Evolutionary conservation across 345 rosid genomes (phyloP).

Genomic region (Brassica cretica): DNA sequence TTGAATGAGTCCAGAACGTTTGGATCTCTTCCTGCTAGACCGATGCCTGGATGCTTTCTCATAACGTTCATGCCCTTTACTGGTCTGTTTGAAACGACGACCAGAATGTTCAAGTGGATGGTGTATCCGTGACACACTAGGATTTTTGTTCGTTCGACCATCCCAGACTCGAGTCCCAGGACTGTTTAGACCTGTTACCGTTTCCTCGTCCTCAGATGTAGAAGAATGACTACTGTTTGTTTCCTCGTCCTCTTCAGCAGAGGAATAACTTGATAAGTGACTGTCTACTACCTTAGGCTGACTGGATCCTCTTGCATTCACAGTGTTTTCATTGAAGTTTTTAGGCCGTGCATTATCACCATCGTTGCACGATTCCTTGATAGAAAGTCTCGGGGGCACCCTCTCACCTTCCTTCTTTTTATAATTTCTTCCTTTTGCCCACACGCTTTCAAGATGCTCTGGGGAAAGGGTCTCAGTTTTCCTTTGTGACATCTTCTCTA

Average conservation of each 20-base stretch:
- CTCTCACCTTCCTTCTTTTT: slow-evolving; percentile 49
- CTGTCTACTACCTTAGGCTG: slow-evolving; percentile 40
- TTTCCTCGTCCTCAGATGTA: slow-evolving; percentile 88
- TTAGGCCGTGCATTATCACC: slow-evolving; percentile 38
- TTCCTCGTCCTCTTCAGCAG: slow-evolving; percentile 58
- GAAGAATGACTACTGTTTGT: slow-evolving; percentile 59
- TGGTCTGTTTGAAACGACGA: slow-evolving; percentile 39
- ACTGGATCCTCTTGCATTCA: slow-evolving; percentile 32
- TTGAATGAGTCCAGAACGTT: slow-evolving; percentile 68
- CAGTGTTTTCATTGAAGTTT: slow-evolving; percentile 24
- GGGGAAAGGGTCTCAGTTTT: slow-evolving; percentile 91
- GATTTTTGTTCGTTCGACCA: slow-evolving; percentile 78
- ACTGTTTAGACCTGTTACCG: slow-evolving; percentile 77
- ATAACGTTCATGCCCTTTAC: slow-evolving; percentile 54
- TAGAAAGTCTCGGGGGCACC: slow-evolving; percentile 31
- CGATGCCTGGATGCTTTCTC: slow-evolving; percentile 48
- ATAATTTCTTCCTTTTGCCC: slow-evolving; percentile 96
- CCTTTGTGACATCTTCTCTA: slow-evolving; percentile 79
- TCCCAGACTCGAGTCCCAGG: slow-evolving; percentile 99
- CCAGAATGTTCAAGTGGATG: slow-evolving; percentile 92
- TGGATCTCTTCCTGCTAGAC: slow-evolving; percentile 71
- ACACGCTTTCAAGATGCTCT: slow-evolving; percentile 92
- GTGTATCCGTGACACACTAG: slow-evolving; percentile 68
- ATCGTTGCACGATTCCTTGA: slow-evolving; percentile 39
- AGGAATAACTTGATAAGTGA: slow-evolving; percentile 45